Percentiles rank a stretch among this genome's conserved stretches.
phyloP scores from a whole-genome alignment of 768 basidiomycete genomes.

The Kwoniella europaea region DNA sequence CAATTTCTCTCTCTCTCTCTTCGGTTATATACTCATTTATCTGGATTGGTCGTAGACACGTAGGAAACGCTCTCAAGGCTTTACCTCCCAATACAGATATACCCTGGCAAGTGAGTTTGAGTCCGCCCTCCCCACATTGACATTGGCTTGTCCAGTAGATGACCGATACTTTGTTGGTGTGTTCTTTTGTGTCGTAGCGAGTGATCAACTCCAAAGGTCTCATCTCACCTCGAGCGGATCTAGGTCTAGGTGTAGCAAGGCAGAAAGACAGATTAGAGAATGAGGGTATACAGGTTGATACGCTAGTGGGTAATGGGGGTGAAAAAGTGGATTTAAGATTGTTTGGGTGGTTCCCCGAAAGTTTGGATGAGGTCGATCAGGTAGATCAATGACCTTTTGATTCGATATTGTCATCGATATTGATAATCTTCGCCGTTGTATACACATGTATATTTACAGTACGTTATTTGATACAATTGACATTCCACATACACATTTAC shows the following conservation, averaged over 20 bases:
- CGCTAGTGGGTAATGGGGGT: constrained; percentile 63
- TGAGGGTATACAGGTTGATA: constrained; percentile 79
- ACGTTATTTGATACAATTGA: too few relatives aligned
- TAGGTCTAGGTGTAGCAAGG: constrained; percentile 74
- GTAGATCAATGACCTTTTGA: neutral
- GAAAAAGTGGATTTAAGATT: constrained; percentile 63
- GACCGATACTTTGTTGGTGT: too few relatives aligned
- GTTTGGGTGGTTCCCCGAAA: constrained; percentile 58
- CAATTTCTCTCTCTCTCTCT: neutral
- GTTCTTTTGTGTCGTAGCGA: constrained; percentile 32
- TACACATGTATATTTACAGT: too few relatives aligned
- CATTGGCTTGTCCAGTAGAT: neutral
- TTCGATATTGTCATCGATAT: neutral
- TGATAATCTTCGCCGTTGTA: too few relatives aligned
- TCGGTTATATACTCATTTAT: too few relatives aligned
- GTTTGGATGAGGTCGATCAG: constrained; percentile 2
- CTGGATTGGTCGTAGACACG: constrained; percentile 39
- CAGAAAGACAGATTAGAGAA: constrained; percentile 77
- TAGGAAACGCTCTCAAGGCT: constrained; percentile 53
- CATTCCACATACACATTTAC: too few relatives aligned
- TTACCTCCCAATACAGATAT: constrained; percentile 45
- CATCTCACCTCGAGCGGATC: constrained; percentile 78
- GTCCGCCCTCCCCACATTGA: neutral
- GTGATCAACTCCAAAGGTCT: constrained; percentile 53
- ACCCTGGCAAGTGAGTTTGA: constrained; percentile 54